Base-by-base conservation (phyloP, 805 yeast species). In the Tetrapisispora namnaoensis region DNA sequence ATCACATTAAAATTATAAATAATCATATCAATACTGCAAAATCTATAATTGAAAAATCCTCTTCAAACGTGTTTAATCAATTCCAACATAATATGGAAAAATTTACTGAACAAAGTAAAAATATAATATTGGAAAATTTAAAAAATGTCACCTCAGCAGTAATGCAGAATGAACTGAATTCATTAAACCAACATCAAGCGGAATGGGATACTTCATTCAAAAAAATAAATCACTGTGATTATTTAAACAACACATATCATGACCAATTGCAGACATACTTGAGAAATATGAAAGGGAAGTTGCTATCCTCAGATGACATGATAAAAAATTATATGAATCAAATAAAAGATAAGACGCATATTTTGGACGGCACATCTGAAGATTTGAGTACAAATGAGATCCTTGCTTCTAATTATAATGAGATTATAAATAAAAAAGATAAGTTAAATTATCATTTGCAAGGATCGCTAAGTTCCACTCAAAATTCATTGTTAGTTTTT, bases 141-240 rank as follows among this genome's bases (percentile, higher is more conserved):
- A 55, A 54, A 36, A 51, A 51, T 20, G 60, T 61, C 4, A 60
- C 67, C 2, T 45, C 51, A 14, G 65, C 63, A 17, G 58, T 65
- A 5, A 60, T 65, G 34, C 53, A 59, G 9, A 54, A 58, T 35
- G 70, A 66, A 49, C 55, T 61, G 57, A 49, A 53, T 14, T 48
- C 53, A 10, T 56, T 66, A 27, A 59, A 59, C 28, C 68, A 69
- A 7, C 54, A 58, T n/a, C 55, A 50, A 45, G 46, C 52, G 11
- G 61, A 57, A 38, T 65, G 68, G 63, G 62, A 59, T 49, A 53
- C 53, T 11, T 61, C 69, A 4, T 55, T 64, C 10, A 60, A 60
- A 8, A 50, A 59, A 17, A 62, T 67, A 21, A 67, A 67, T 43
- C 50, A 53, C n/a, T 61, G 65, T 45, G 70, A 67, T 54, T 59